Evolutionary conservation across 768 basidiomycete species (phyloP).

Genomic region (Termitomyces sp.): DNA sequence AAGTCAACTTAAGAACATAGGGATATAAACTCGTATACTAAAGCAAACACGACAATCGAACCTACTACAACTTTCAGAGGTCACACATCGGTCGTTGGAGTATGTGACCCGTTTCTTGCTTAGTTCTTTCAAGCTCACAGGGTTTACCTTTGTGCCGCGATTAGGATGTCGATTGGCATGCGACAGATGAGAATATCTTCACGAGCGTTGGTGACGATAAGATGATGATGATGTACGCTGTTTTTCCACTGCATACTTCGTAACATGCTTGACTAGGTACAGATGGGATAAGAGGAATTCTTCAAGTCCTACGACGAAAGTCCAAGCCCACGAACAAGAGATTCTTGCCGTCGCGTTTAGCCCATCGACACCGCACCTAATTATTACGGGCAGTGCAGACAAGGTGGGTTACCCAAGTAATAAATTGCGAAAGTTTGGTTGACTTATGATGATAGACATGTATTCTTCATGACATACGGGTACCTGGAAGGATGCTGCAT

Average conservation of each 20-base stretch:
- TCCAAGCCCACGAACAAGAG: slow-evolving; percentile 88
- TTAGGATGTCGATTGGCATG: slow-evolving; percentile 97
- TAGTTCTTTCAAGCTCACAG: neutral
- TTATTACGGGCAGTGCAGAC: slow-evolving; percentile 92
- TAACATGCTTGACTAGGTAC: slow-evolving; percentile 1
- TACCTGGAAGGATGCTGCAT: slow-evolving; percentile 74
- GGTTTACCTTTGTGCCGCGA: neutral
- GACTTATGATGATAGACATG: slow-evolving; percentile 57
- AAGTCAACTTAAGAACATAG: slow-evolving; percentile 34
- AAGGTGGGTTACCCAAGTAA: slow-evolving; percentile 49
- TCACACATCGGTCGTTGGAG: slow-evolving; percentile 89
- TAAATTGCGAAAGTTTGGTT: neutral
- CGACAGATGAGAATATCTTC: slow-evolving; percentile 75
- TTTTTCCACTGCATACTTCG: neutral
- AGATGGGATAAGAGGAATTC: slow-evolving; percentile 93
- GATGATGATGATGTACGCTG: slow-evolving; percentile 83
- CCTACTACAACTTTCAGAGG: slow-evolving; percentile 82
- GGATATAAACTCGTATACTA: slow-evolving; percentile 90
- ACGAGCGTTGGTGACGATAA: slow-evolving; percentile 97
- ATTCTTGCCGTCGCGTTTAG: slow-evolving; percentile 91
- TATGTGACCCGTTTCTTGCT: slow-evolving; percentile 33
- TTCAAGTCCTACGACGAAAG: slow-evolving; percentile 59
- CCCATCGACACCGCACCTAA: slow-evolving; percentile 70
- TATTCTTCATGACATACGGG: slow-evolving; percentile 82
- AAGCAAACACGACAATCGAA: slow-evolving; percentile 74